A percentile compares a stretch with the other conserved stretches of the same genome.
These are phyloP conservation scores for Macrolepiota dolichaula DNA, from an alignment of 768 basidiomycete species.

Conservation along the genomic window DNA sequence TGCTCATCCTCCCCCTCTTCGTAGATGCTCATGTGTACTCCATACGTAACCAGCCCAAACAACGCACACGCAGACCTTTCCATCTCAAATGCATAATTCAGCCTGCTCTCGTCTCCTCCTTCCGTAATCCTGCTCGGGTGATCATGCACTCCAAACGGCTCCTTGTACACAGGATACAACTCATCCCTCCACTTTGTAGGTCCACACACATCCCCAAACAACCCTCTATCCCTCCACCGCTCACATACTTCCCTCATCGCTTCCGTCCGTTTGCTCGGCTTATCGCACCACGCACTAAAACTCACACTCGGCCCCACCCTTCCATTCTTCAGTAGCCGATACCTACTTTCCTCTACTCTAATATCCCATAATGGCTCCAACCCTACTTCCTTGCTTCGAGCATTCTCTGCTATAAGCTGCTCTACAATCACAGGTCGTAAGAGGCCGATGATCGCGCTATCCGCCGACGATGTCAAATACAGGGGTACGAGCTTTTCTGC, in stretches of 20 bases:
- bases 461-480: slow-evolving; percentile 17
- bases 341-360: slow-evolving; percentile 24
- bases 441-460: slow-evolving; percentile 58
- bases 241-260: slow-evolving; percentile 67
- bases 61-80: slow-evolving; percentile 87
- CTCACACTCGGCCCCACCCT: slow-evolving; percentile 36
- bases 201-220: slow-evolving; percentile 65
- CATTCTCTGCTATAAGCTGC: slow-evolving; percentile 51
- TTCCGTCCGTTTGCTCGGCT: slow-evolving; percentile 54
- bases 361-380: slow-evolving; percentile 40
- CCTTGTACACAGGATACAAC: slow-evolving; percentile 71
- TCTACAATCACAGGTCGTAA: slow-evolving; percentile 56
- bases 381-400: slow-evolving; percentile 21
- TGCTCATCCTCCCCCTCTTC: slow-evolving; percentile 33
- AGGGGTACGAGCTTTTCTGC: slow-evolving; percentile 13
- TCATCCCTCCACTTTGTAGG: slow-evolving; percentile 84
- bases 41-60: slow-evolving; percentile 89
- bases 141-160: slow-evolving; percentile 62
- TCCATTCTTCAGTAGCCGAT: slow-evolving; percentile 22
- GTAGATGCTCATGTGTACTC: slow-evolving; percentile 86
- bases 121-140: slow-evolving; percentile 27
- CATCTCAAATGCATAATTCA: slow-evolving; percentile 82
- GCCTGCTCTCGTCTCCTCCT: slow-evolving; percentile 25
- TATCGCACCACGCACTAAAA: slow-evolving; percentile 50
- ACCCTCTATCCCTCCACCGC: slow-evolving; percentile 66